Evolutionary conservation across 768 basidiomycete species (phyloP).

Genomic region (Pleurotus citrinopileatus): DNA sequence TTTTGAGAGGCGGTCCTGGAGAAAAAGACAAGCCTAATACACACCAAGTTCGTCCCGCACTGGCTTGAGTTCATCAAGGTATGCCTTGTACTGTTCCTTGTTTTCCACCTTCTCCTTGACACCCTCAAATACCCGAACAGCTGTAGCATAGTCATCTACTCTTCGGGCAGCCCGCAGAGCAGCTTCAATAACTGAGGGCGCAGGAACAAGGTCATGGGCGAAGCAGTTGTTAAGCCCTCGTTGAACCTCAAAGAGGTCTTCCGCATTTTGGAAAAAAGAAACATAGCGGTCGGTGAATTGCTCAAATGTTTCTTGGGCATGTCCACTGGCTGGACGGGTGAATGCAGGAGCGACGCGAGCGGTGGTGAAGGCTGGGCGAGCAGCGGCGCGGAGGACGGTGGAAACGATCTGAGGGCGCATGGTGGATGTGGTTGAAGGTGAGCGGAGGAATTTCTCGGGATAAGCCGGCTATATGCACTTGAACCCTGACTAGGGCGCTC

Average conservation of each 20-base stretch:
- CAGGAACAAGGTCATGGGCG: constrained; percentile 94
- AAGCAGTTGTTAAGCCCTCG: constrained; percentile 99
- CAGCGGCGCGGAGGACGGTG: constrained; percentile 57
- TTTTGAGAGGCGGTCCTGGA: too few species aligned
- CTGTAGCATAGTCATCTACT: constrained; percentile 96
- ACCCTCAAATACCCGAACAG: constrained; percentile 95
- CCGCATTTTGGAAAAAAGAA: constrained; percentile 86
- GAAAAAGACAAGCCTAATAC: constrained; percentile 11
- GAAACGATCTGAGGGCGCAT: constrained; percentile 62
- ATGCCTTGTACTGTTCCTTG: constrained; percentile 90
- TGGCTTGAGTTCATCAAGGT: constrained; percentile 86
- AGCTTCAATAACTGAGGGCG: constrained; percentile 80
- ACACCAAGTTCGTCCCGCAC: constrained; percentile 90
- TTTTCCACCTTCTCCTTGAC: constrained; percentile 98
- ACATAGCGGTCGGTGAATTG: constrained; percentile 93
- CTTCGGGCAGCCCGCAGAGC: constrained; percentile 85
- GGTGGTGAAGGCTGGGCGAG: constrained; percentile 42
- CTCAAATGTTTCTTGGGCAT: constrained; percentile 91
- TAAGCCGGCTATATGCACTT: constrained; percentile 3
- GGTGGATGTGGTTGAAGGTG: constrained; percentile 15
- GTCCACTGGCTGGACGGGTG: constrained; percentile 50
- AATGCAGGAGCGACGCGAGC: constrained; percentile 35
- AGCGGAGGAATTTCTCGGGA: constrained; percentile 5
- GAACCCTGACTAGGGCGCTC: neutral
- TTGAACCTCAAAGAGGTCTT: constrained; percentile 98